Evolutionary conservation across 768 basidiomycete species (phyloP).

Genomic region (Rubroboletus satanas): DNA sequence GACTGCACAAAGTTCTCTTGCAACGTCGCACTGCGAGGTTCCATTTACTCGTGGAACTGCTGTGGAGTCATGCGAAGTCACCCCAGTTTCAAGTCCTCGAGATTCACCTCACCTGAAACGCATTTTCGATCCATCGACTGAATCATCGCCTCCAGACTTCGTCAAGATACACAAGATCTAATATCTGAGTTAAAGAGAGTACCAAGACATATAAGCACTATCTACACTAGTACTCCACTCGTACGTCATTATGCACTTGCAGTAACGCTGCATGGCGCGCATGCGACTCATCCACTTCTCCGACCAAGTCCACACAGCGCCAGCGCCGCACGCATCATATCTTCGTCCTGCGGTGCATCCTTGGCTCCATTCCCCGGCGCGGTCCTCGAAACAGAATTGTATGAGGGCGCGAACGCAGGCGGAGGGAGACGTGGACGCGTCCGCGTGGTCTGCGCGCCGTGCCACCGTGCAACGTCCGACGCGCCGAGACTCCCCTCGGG

Average conservation of each 20-base stretch:
- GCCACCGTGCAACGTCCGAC: constrained; percentile 41
- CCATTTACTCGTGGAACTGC: not conserved
- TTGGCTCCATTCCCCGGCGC: constrained; percentile 3
- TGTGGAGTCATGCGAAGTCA: not conserved
- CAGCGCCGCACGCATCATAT: constrained; percentile 67
- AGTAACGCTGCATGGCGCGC: not conserved
- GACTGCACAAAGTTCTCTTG: not conserved
- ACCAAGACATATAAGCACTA: constrained; percentile 9
- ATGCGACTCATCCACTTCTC: constrained; percentile 13
- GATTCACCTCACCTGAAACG: not conserved
- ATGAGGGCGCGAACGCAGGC: not conserved
- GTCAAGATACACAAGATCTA: not conserved
- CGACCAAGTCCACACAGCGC: constrained; percentile 56
- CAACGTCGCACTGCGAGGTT: not conserved
- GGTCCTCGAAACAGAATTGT: not conserved
- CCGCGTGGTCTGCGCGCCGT: not conserved
- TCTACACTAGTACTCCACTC: not conserved
- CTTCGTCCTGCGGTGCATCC: constrained; percentile 46
- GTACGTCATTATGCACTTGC: not conserved
- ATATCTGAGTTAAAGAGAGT: not conserved
- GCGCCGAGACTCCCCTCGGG: constrained; percentile 50
- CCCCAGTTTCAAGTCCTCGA: too few relatives aligned
- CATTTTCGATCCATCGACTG: not conserved
- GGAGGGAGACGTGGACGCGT: constrained; percentile 3
- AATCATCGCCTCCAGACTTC: not conserved